A percentile compares a stretch with the other conserved stretches of the same genome.
Conservation (phyloP, 148 eudicot species). For the Talinum fruticosum region DNA sequence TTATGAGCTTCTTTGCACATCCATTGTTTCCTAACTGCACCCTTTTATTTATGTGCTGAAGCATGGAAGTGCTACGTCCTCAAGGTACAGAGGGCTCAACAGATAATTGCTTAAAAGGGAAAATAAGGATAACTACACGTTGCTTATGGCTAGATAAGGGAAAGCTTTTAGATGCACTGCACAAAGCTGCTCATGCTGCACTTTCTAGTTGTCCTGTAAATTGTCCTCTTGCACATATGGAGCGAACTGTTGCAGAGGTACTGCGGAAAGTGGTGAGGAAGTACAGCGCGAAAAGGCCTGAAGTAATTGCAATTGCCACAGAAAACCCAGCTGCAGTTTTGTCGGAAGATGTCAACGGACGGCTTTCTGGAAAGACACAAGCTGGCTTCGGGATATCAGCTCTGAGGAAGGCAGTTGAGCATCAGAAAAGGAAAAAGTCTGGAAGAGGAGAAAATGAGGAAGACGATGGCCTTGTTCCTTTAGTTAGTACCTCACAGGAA, state of each 20-base stretch:
- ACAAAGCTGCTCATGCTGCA: slow-evolving; percentile 92
- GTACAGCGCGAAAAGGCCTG: slow-evolving; percentile 93
- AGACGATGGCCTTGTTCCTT: slow-evolving; percentile 22
- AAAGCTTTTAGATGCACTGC: slow-evolving; percentile 92
- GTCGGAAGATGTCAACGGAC: slow-evolving; percentile 70
- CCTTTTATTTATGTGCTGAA: slow-evolving; percentile 36
- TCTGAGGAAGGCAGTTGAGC: slow-evolving; percentile 44
- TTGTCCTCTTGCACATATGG: slow-evolving; percentile 86
- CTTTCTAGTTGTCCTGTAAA: slow-evolving; percentile 84
- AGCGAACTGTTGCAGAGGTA: slow-evolving; percentile 80
- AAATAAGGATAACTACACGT: slow-evolving; percentile 92
- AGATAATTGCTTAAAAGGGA: slow-evolving; percentile 64
- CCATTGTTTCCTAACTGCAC: slow-evolving; percentile 16
- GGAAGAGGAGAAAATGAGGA: slow-evolving; percentile 34
- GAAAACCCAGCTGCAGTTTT: slow-evolving; percentile 86
- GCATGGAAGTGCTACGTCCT: slow-evolving; percentile 94
- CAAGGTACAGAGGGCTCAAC: slow-evolving; percentile 31
- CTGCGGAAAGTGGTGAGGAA: slow-evolving; percentile 92
- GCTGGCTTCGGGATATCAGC: slow-evolving; percentile 43
- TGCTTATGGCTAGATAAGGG: slow-evolving; percentile 99
- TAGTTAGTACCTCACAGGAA: slow-evolving; percentile 27
- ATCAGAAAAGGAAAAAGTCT: slow-evolving; percentile 38
- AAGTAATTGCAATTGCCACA: slow-evolving; percentile 77
- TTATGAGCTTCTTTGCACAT: not conserved
- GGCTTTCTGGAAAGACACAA: slow-evolving; percentile 59